Conservation (phyloP, 2,329 filamentous ascomycete genomes). For the Penicillium sp. region DNA sequence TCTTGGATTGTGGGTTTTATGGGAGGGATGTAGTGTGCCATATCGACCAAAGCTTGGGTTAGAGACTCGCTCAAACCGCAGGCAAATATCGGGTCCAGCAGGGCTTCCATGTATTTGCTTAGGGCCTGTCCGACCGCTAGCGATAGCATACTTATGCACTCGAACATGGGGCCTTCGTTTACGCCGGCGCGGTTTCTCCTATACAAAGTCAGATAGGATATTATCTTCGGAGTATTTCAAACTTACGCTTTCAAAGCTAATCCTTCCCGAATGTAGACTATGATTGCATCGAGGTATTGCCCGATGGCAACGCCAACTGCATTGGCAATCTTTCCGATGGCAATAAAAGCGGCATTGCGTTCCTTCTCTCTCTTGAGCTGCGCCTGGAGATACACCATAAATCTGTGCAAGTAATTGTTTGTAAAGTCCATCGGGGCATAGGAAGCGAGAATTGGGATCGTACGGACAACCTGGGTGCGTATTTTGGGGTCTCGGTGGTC, state of each 20-base stretch:
- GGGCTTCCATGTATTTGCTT: constrained; percentile 96
- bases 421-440: constrained; percentile 92
- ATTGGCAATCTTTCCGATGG: constrained; percentile 93
- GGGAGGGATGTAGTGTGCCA: constrained; percentile 97
- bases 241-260: constrained; percentile 70
- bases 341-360: constrained; percentile 87
- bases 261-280: constrained; percentile 89
- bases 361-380: constrained; percentile 95
- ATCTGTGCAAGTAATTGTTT: constrained; percentile 81
- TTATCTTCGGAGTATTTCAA: background rate
- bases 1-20: constrained; percentile 92
- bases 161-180: constrained; percentile 76
- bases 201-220: constrained; percentile 11
- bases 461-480: constrained; percentile 79
- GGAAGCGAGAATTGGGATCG: constrained; percentile 88
- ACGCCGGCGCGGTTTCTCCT: constrained; percentile 54
- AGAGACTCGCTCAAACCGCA: constrained; percentile 91
- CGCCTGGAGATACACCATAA: constrained; percentile 92
- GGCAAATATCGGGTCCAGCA: constrained; percentile 93
- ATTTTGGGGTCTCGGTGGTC: constrained; percentile 88
- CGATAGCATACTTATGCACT: constrained; percentile 94
- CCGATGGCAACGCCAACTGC: constrained; percentile 93
- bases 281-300: constrained; percentile 88
- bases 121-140: constrained; percentile 93
- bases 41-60: constrained; percentile 92